Evolutionary conservation across 116 monocot genomes (phyloP), one percentile per base, ranked within the genome.

Genomic region (Cymodocea nodosa): DNA sequence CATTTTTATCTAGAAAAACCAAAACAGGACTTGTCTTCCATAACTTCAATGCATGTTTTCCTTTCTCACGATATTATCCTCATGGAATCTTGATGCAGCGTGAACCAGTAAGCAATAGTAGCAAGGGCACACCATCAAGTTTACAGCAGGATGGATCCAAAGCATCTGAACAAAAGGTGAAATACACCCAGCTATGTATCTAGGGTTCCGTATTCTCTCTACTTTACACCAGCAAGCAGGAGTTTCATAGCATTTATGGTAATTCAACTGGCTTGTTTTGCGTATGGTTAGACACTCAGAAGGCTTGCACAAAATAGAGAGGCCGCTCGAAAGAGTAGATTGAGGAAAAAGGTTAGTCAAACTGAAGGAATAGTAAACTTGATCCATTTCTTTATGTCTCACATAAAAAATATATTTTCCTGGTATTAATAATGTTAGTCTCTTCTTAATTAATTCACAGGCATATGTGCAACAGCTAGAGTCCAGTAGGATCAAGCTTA

Each of bases 271-370:
- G 11, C 4, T 30, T 60, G 18, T 20, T 49, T 37, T 62, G 15
- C 12, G 0, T 23, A 50, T 23, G 15, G 10, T 0, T 74, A 94
- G 97, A 88, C 83, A 50, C 56, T 97, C 58, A 75, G 94, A 73
- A 80, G 94, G 68, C 80, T 94, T 59, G 94, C 94, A 52, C 94
- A 94, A 69, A 94, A 94, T 77, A 86, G 94, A 63, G 94, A 94
- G 63, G 94, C 94, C 60, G 94, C 94, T 3, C 84, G 86, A 67
- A 94, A 94, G 61, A 94, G 94, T 59, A 84, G 94, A 60, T 81
- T 89, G 14, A 82, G 94, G 66, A 94, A 94, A 61, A 94, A 93
- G 86, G 93, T 89, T 30, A 73, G 60, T 44, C n/a, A 70, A 40
- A 23, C 39, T 51, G 15, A 9, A 63, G 36, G 36, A 15, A 18